A percentile compares a stretch with the other conserved stretches of the same genome.
These are phyloP conservation scores for Candida succiphila DNA, from an alignment of 805 yeast species.

Conservation along the genomic window DNA sequence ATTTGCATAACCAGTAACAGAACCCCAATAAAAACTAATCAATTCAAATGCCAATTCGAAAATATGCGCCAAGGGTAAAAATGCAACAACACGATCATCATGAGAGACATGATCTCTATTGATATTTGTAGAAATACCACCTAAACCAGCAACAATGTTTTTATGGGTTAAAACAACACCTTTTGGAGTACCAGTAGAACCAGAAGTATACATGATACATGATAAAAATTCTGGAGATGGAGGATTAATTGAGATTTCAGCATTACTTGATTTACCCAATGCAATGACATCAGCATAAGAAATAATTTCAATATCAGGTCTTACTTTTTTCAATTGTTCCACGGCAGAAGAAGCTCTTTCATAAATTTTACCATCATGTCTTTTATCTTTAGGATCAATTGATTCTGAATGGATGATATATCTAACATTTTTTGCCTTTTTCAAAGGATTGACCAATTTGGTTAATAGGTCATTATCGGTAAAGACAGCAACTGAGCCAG, in stretches of 20 bases:
- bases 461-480: constrained; percentile 71
- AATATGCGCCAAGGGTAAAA: constrained; percentile 93
- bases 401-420: constrained; percentile 63
- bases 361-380: constrained; percentile 53
- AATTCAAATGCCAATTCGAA: constrained; percentile 88
- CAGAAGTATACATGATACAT: constrained; percentile 83
- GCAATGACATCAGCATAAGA: constrained; percentile 55
- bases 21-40: constrained; percentile 80
- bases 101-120: constrained; percentile 37
- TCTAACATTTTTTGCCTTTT: constrained; percentile 50
- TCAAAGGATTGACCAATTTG: constrained; percentile 63
- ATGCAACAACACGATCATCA: constrained; percentile 71
- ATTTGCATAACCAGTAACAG: constrained; percentile 77
- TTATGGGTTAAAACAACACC: constrained; percentile 65
- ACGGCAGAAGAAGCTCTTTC: constrained; percentile 46
- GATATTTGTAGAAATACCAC: constrained; percentile 66
- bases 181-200: constrained; percentile 79
- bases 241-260: constrained; percentile 25
- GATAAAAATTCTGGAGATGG: constrained; percentile 53
- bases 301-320: constrained; percentile 67
- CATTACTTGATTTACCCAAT: constrained; percentile 48
- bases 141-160: constrained; percentile 75
- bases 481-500: constrained; percentile 69
- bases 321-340: constrained; percentile 47
- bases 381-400: constrained; percentile 51